A percentile compares a stretch with the other conserved stretches of the same genome.
phyloP scores from a whole-genome alignment of 768 basidiomycete genomes.

The Russula foetens region DNA sequence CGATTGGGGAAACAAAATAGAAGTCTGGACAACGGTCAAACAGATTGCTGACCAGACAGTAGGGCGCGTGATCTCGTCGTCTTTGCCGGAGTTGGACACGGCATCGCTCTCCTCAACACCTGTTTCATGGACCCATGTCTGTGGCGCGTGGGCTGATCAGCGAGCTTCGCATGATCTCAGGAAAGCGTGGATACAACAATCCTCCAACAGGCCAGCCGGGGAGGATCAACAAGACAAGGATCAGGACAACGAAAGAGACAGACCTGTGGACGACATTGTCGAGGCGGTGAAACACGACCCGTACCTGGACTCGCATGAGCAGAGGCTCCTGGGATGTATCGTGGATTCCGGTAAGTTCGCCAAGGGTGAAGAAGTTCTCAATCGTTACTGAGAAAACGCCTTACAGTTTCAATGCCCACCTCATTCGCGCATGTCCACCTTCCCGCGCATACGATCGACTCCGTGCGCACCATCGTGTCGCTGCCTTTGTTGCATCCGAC shows the following conservation, averaged over 20 bases:
- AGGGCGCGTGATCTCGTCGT: conserved; percentile 47
- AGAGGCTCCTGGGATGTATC: conserved; percentile 73
- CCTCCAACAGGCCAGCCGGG: conserved; percentile 42
- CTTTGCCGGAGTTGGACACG: conserved; percentile 20
- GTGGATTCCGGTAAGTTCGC: conserved; percentile 57
- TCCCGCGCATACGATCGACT: conserved; percentile 82
- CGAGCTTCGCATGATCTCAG: conserved; percentile 31
- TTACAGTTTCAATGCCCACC: conserved; percentile 63
- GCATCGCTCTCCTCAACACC: conserved; percentile 39
- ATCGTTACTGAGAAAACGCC: conserved; percentile 12
- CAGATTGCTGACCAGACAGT: conserved; percentile 72
- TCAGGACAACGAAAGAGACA: conserved; percentile 22
- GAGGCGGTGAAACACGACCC: conserved; percentile 68
- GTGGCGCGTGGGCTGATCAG: conserved; percentile 11
- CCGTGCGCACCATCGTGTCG: conserved; percentile 85
- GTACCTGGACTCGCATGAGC: conserved; percentile 75
- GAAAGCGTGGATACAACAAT: conserved; percentile 60
- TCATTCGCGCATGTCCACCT: conserved; percentile 86
- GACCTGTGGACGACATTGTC: conserved; percentile 56
- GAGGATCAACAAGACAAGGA: conserved; percentile 32
- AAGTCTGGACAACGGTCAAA: conserved; percentile 60
- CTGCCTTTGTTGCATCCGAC: conserved; percentile 79
- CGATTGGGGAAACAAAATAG: conserved; percentile 64
- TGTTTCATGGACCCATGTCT: conserved; percentile 53
- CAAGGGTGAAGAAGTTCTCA: background rate